A percentile compares a stretch with the other conserved stretches of the same genome.
Evolutionary conservation across 2,329 filamentous ascomycete genomes (phyloP).

Genomic region (Aspergillus puulaauensis): DNA sequence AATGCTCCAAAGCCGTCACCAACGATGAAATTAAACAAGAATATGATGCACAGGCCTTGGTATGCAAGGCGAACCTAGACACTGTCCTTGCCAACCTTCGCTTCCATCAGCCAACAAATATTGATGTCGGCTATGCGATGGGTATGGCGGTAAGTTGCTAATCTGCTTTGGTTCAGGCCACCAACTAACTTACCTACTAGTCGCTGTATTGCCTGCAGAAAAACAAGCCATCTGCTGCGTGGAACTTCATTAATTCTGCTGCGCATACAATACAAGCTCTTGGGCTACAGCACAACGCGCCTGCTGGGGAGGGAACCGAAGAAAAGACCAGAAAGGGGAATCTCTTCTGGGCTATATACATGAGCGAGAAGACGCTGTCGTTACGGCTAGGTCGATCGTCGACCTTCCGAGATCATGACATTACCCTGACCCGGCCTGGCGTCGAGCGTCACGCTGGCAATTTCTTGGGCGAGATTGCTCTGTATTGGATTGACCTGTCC

Average conservation of each 20-base stretch:
- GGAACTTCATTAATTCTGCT: neutral
- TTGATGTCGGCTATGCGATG: neutral
- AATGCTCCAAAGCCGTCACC: neutral
- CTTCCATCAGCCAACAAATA: neutral
- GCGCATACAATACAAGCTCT: neutral
- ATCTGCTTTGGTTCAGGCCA: neutral
- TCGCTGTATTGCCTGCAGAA: neutral
- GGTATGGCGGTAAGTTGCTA: neutral
- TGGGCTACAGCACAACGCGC: neutral
- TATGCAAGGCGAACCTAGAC: neutral
- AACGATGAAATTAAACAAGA: neutral
- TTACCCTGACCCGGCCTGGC: neutral
- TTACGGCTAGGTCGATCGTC: neutral
- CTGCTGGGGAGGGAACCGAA: neutral
- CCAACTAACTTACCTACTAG: neutral
- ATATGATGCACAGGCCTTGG: neutral
- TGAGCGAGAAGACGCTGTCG: constrained; percentile 3
- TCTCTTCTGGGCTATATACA: constrained; percentile 5
- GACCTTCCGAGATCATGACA: constrained; percentile 2
- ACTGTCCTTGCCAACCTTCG: neutral
- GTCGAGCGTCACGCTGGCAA: neutral
- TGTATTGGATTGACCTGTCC: constrained; percentile 13
- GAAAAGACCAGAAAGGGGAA: neutral
- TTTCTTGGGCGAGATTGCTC: neutral
- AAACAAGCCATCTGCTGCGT: neutral